Evolutionary conservation across 352 stramenopile species (phyloP).

Genomic region (Phytopythium mirpurense): DNA sequence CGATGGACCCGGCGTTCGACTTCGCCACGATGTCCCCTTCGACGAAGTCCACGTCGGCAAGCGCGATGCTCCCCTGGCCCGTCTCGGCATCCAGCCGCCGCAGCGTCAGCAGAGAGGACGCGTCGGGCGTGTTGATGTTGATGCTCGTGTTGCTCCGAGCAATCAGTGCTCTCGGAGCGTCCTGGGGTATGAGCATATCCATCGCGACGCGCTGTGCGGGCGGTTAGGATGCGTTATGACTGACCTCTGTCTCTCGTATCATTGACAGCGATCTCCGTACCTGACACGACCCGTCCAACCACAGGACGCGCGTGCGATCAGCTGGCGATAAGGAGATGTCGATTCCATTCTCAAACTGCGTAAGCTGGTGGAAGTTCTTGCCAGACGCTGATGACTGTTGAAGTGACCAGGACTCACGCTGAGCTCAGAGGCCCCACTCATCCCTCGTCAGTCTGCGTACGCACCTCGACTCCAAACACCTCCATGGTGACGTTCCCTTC

Average conservation of each 20-base stretch:
- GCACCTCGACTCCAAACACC: conserved; percentile 23
- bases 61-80: conserved; percentile 43
- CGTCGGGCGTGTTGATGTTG: conserved; percentile 29
- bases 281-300: conserved; percentile 68
- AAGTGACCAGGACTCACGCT: no score
- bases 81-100: conserved; percentile 31
- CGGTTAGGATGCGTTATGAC: background rate
- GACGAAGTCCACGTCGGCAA: conserved; percentile 27
- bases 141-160: conserved; percentile 53
- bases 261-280: conserved; percentile 10
- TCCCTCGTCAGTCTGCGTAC: no score
- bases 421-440: no score
- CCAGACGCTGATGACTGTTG: conserved; percentile 15
- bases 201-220: conserved; percentile 33
- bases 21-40: conserved; percentile 26
- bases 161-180: conserved; percentile 16
- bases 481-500: conserved; percentile 27
- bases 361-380: conserved; percentile 25
- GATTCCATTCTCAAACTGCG: conserved; percentile 17
- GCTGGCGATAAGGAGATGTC: conserved; percentile 23
- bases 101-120: conserved; percentile 17
- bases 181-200: conserved; percentile 27
- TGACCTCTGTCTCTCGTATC: no score
- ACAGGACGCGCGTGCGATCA: conserved; percentile 44
- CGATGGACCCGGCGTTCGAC: conserved; percentile 48